Percentiles rank a stretch among this genome's conserved stretches.
Evolutionary conservation across 441 rosid species (phyloP).

Genomic region (Gossypium aridum): DNA sequence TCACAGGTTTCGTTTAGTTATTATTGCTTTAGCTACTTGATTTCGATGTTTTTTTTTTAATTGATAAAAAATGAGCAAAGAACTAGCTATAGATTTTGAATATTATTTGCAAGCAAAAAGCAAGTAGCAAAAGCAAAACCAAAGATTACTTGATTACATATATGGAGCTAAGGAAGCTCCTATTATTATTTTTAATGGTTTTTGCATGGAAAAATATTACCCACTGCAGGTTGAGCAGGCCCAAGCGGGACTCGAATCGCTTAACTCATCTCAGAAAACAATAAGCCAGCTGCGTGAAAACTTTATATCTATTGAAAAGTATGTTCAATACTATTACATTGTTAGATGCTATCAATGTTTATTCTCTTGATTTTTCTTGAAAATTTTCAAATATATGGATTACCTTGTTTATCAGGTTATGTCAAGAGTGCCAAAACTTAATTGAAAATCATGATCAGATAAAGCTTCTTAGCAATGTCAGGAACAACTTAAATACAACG

Average conservation of each 20-base stretch:
- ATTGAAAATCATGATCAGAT: conserved; percentile 98
- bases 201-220: not conserved
- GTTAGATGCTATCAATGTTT: not conserved
- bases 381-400: not conserved
- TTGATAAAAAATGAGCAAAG: not conserved
- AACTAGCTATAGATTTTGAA: not conserved
- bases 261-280: conserved; percentile 67
- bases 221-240: conserved; percentile 81
- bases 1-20: not conserved
- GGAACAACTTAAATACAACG: conserved; percentile 88
- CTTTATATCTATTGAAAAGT: conserved; percentile 81
- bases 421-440: conserved; percentile 94
- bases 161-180: not conserved
- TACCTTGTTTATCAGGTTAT: conserved; percentile 47
- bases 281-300: conserved; percentile 69
- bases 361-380: not conserved
- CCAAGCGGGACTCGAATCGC: conserved; percentile 75
- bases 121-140: not conserved
- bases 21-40: not conserved
- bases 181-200: not conserved
- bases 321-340: conserved; percentile 19
- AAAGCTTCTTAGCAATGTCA: conserved; percentile 90
- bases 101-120: not conserved
- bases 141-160: not conserved
- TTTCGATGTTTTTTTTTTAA: not conserved